Conservation (phyloP, 169 alveolate species). For the Cryptosporidium viatorum region DNA sequence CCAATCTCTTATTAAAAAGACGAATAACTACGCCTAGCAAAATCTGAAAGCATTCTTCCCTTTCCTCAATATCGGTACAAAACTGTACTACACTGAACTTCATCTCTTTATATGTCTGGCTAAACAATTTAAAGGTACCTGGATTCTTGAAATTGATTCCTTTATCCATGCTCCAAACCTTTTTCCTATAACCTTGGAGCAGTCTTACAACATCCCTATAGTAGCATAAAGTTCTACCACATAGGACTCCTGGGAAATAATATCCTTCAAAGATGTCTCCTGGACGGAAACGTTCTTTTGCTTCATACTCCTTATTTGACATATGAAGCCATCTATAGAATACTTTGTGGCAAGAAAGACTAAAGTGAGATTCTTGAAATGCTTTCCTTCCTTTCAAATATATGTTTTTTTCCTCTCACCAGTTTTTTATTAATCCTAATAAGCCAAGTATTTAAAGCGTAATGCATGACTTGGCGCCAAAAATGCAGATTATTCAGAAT, state of each 20-base stretch:
- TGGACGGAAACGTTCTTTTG: conserved; percentile 63
- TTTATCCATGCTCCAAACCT: not conserved
- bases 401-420: not conserved
- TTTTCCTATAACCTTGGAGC: not conserved
- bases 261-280: conserved; percentile 70
- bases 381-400: too few relatives aligned
- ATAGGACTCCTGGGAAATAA: conserved; percentile 71
- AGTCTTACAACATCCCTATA: conserved; percentile 30
- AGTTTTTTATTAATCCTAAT: not conserved
- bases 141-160: not conserved
- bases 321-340: not conserved
- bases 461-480: conserved; percentile 20
- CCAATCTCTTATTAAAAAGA: conserved; percentile 1
- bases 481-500: not conserved
- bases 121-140: conserved; percentile 31
- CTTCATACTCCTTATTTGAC: conserved; percentile 17
- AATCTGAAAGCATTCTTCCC: conserved; percentile 52
- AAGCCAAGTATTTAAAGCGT: conserved; percentile 1
- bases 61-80: conserved; percentile 50
- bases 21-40: conserved; percentile 25
- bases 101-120: conserved; percentile 17
- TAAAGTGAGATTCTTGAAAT: not conserved
- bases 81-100: conserved; percentile 41
- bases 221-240: conserved; percentile 63
- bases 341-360: not conserved